A percentile compares a stretch with the other conserved stretches of the same genome.
phyloP scores from a whole-genome alignment of 176 grass and related monocot species.

The Zea luxurians region DNA sequence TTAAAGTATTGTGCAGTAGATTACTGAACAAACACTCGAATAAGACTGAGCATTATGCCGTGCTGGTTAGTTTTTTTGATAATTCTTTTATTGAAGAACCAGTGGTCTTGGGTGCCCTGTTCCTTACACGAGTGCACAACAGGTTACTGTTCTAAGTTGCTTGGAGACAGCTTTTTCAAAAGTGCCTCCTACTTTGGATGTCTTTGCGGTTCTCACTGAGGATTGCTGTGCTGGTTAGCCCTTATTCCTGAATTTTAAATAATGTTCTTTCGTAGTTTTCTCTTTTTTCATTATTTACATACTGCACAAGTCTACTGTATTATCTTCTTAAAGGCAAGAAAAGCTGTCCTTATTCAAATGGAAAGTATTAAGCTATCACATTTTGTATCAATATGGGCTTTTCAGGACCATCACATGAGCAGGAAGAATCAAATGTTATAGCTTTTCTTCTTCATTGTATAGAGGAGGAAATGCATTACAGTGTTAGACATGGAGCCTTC shows the following conservation, averaged over 20 bases:
- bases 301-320: conserved; percentile 17
- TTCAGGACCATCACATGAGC: conserved; percentile 45
- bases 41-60: conserved; percentile 67
- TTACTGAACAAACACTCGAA: conserved; percentile 40
- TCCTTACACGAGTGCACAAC: conserved; percentile 36
- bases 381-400: conserved; percentile 36
- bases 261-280: conserved; percentile 24
- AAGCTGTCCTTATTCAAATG: conserved; percentile 26
- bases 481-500: conserved; percentile 70
- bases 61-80: conserved; percentile 72
- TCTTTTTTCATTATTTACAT: conserved; percentile 8
- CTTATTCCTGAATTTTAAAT: conserved; percentile 36
- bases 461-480: conserved; percentile 61
- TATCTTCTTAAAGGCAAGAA: conserved; percentile 15
- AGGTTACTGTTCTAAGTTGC: conserved; percentile 91
- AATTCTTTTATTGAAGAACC: conserved; percentile 21
- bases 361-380: conserved; percentile 27
- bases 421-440: conserved; percentile 56
- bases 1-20: conserved; percentile 59
- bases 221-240: conserved; percentile 55
- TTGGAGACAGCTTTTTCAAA: conserved; percentile 80
- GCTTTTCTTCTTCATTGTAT: conserved; percentile 63
- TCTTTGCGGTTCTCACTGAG: conserved; percentile 65
- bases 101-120: neutral
- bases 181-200: conserved; percentile 67